A percentile compares a stretch with the other conserved stretches of the same genome.
Conservation (phyloP, 1,284 basidiomycete genomes). For the Xerocomus amazonicus region DNA sequence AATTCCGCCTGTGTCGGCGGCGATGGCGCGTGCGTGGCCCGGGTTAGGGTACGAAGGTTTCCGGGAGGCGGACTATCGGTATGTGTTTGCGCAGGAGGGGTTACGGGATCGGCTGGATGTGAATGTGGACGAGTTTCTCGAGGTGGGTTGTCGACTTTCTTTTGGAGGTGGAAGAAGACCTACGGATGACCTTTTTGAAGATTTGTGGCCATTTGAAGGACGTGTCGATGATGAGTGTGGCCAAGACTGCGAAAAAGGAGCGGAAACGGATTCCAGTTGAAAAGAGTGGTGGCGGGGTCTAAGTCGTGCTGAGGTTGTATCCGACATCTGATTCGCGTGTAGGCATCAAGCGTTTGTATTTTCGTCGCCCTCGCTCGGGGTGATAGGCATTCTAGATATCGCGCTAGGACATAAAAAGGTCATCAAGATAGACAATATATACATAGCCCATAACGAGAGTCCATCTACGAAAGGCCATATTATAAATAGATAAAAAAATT, state of each 20-base stretch:
- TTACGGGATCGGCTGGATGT: constrained; percentile 53
- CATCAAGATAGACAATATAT: neutral
- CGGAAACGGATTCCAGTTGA: constrained; percentile 76
- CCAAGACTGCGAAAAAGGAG: constrained; percentile 37
- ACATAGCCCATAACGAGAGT: neutral
- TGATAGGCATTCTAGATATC: too few species aligned
- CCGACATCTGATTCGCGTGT: neutral
- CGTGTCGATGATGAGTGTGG: constrained; percentile 57
- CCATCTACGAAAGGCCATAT: neutral
- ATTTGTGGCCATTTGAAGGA: constrained; percentile 83
- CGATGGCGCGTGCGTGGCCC: constrained; percentile 37
- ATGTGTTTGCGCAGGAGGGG: constrained; percentile 75
- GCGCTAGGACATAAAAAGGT: too few species aligned
- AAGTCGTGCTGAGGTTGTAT: neutral
- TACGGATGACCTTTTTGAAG: constrained; percentile 33
- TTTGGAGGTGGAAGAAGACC: too few species aligned
- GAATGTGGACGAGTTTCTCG: constrained; percentile 77
- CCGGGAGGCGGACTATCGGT: constrained; percentile 58
- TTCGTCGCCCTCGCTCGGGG: too few species aligned
- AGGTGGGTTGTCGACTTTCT: constrained; percentile 45
- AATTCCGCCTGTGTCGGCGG: constrained; percentile 38
- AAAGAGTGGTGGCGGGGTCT: constrained; percentile 82
- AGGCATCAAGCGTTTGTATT: too few species aligned
- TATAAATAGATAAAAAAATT: neutral
- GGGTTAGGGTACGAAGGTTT: constrained; percentile 52